Evolutionary conservation across 2,329 filamentous ascomycete species (phyloP).

Genomic region (Aspergillus neotritici): DNA sequence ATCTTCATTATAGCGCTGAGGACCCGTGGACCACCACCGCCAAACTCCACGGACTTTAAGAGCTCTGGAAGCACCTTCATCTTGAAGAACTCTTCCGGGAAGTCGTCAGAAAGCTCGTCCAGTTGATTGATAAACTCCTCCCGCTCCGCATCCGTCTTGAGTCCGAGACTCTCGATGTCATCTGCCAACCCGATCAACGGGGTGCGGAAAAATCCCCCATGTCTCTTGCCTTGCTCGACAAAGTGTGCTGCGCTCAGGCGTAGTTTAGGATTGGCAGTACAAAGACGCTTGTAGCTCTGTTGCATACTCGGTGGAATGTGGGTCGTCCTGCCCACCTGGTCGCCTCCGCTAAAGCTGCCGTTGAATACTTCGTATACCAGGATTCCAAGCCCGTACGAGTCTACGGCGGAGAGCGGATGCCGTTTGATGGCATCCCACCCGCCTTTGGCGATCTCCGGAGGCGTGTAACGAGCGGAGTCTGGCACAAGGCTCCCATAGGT

Average conservation of each 20-base stretch:
- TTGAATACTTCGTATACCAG: slow-evolving; percentile 90
- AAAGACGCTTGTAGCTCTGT: slow-evolving; percentile 79
- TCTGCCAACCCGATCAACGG: slow-evolving; percentile 87
- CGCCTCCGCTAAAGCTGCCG: slow-evolving; percentile 66
- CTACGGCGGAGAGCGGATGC: slow-evolving; percentile 71
- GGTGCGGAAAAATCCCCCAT: slow-evolving; percentile 85
- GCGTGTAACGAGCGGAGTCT: slow-evolving; percentile 75
- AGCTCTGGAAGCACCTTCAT: slow-evolving; percentile 93
- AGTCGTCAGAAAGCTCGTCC: slow-evolving; percentile 82
- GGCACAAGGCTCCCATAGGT: slow-evolving; percentile 83
- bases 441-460: slow-evolving; percentile 75
- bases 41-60: slow-evolving; percentile 98
- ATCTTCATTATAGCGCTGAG: slow-evolving; percentile 88
- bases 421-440: slow-evolving; percentile 92
- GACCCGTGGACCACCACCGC: slow-evolving; percentile 87
- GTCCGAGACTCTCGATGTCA: slow-evolving; percentile 83
- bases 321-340: slow-evolving; percentile 80
- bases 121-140: slow-evolving; percentile 81
- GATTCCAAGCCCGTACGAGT: slow-evolving; percentile 80
- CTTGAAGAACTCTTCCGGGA: slow-evolving; percentile 96
- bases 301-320: slow-evolving; percentile 84
- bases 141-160: slow-evolving; percentile 78
- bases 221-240: slow-evolving; percentile 77
- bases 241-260: slow-evolving; percentile 80
- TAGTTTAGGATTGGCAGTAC: slow-evolving; percentile 83